A percentile compares a stretch with the other conserved stretches of the same genome.
Evolutionary conservation across 495 filamentous ascomycete genomes (phyloP).

Genomic region (Aspergillus ostianus): DNA sequence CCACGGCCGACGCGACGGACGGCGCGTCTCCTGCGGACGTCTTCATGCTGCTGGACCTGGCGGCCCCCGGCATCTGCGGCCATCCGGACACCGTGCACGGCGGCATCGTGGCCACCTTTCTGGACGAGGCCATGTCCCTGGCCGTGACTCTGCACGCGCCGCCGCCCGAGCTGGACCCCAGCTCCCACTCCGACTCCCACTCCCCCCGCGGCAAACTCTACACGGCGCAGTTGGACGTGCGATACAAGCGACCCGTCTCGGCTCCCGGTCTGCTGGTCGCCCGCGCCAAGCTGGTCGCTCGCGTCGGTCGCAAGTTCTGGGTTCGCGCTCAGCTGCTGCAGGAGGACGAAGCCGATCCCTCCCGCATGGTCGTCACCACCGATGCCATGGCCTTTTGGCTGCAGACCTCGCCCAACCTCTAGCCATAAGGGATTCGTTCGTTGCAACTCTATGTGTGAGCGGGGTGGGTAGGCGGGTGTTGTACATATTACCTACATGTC

Average conservation of each 20-base stretch:
- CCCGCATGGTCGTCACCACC: constrained; percentile 28
- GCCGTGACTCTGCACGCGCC: constrained; percentile 34
- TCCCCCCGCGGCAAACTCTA: constrained; percentile 32
- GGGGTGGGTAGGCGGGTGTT: too few relatives aligned
- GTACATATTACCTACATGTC: too few relatives aligned
- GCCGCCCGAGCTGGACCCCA: constrained; percentile 9
- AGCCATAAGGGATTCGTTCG: too few relatives aligned
- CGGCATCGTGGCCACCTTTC: constrained; percentile 63
- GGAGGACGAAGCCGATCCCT: constrained; percentile 31
- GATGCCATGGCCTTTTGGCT: constrained; percentile 48
- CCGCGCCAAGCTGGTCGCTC: constrained; percentile 32
- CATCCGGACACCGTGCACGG: constrained; percentile 43
- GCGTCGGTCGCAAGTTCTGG: constrained; percentile 41
- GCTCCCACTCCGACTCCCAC: constrained; percentile 16
- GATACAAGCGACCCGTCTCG: constrained; percentile 34
- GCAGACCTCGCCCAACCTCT: constrained; percentile 25
- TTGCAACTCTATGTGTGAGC: too few relatives aligned
- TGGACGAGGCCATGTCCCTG: constrained; percentile 60
- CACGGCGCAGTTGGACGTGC: constrained; percentile 42
- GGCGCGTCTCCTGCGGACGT: constrained; percentile 34
- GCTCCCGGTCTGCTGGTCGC: constrained; percentile 36
- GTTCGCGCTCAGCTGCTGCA: constrained; percentile 40
- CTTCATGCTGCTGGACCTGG: constrained; percentile 36
- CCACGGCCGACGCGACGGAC: constrained; percentile 23
- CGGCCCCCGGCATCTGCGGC: constrained; percentile 36